Evolutionary conservation across 139 green algal species (phyloP).

Genomic region (Chlamydomonas asymmetrica): DNA sequence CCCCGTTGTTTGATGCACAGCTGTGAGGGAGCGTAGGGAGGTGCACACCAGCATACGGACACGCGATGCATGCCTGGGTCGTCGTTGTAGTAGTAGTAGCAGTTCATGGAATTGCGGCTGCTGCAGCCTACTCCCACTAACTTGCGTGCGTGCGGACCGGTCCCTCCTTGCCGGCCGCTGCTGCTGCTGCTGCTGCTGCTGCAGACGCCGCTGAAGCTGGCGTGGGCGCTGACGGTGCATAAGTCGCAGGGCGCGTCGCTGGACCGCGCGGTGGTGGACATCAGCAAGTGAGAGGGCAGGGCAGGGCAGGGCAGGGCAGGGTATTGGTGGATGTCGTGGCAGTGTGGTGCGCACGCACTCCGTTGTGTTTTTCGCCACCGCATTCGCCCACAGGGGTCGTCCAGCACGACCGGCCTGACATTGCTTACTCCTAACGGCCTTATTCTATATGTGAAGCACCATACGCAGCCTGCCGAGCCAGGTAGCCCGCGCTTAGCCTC

Average conservation of each 20-base stretch:
- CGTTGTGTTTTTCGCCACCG: too few species aligned
- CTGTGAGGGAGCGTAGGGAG: too few species aligned
- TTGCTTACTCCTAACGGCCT: too few species aligned
- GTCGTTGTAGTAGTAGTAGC: background rate
- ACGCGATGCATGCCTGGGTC: background rate
- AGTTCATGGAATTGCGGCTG: background rate
- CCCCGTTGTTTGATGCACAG: background rate
- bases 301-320: too few species aligned
- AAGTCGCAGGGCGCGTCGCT: slow-evolving; percentile 73
- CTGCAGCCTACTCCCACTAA: background rate
- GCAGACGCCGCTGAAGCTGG: slow-evolving; percentile 34
- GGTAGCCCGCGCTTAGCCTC: too few species aligned
- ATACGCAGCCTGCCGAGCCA: too few species aligned
- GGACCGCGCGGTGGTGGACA: slow-evolving; percentile 46
- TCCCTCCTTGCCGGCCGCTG: background rate
- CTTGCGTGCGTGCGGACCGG: background rate
- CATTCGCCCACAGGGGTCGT: too few species aligned
- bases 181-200: background rate
- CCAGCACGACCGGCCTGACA: too few species aligned
- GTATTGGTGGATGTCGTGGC: too few species aligned
- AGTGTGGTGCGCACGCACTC: too few species aligned
- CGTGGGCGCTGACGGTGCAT: slow-evolving; percentile 67
- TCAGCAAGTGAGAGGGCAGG: slow-evolving; percentile 8
- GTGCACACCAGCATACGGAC: too few species aligned
- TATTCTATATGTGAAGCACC: too few species aligned